A percentile compares a stretch with the other conserved stretches of the same genome.
Evolutionary conservation across 306 rosid genomes (phyloP).

Genomic region (Trifolium pratense): DNA sequence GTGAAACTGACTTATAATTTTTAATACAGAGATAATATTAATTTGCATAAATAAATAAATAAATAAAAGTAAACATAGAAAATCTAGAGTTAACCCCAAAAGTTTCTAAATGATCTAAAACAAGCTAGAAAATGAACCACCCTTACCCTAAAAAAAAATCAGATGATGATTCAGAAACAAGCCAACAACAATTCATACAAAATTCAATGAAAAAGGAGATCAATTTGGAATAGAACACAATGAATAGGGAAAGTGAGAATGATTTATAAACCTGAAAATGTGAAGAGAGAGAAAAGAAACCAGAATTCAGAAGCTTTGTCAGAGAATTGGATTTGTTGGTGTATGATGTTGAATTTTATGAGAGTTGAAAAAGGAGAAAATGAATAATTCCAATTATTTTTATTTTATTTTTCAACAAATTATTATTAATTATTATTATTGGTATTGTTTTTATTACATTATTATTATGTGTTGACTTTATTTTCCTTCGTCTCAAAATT

Average conservation of each 20-base stretch:
- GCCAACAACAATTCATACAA: constrained; percentile 2
- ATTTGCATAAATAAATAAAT: constrained; percentile 17
- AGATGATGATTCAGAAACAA: constrained; percentile 28
- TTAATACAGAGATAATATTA: background rate
- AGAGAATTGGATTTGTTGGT: constrained; percentile 28
- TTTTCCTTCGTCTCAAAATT: no score
- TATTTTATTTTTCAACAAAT: no score
- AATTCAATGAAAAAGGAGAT: background rate
- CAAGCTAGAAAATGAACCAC: background rate
- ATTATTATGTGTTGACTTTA: no score
- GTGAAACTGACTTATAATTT: no score
- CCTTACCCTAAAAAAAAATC: background rate
- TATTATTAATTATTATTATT: no score
- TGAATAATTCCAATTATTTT: background rate
- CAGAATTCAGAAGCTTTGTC: constrained; percentile 39
- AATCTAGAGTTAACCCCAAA: constrained; percentile 3
- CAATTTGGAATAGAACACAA: constrained; percentile 8
- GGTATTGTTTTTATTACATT: no score
- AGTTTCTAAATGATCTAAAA: background rate
- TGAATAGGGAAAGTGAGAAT: background rate
- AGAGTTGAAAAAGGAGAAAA: background rate
- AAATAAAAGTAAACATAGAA: background rate
- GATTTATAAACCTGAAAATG: constrained; percentile 34
- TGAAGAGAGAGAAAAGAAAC: constrained; percentile 22
- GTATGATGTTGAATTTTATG: background rate